A percentile compares a stretch with the other conserved stretches of the same genome.
Evolutionary conservation across 352 stramenopile genomes (phyloP).

Genomic region (Globisporangium abappressorium): DNA sequence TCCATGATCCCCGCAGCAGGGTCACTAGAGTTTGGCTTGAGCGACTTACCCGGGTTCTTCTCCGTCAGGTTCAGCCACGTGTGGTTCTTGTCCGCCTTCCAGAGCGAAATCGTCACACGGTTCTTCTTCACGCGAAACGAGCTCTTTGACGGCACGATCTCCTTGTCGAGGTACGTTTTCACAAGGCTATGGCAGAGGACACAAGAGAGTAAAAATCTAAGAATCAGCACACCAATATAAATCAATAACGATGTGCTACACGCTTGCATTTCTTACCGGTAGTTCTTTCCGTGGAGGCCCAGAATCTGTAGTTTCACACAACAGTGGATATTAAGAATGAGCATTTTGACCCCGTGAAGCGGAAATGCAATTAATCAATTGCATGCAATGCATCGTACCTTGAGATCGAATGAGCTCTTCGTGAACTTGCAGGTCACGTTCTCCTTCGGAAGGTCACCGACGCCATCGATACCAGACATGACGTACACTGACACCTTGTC

Average conservation of each 20-base stretch:
- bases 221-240: not conserved
- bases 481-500: slow-evolving; percentile 80
- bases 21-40: slow-evolving; percentile 52
- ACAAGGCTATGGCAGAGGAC: slow-evolving; percentile 37
- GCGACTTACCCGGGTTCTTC: slow-evolving; percentile 67
- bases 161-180: slow-evolving; percentile 80
- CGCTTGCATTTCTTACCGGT: slow-evolving; percentile 23
- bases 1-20: slow-evolving; percentile 85
- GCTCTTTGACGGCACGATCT: slow-evolving; percentile 73
- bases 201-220: not conserved
- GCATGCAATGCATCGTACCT: slow-evolving; percentile 26
- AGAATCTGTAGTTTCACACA: slow-evolving; percentile 37
- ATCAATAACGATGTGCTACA: not conserved
- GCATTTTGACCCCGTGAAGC: not conserved
- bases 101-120: slow-evolving; percentile 73
- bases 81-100: slow-evolving; percentile 73
- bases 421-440: slow-evolving; percentile 76
- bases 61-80: slow-evolving; percentile 82
- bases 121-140: slow-evolving; percentile 85
- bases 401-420: slow-evolving; percentile 81
- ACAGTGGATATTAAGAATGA: not conserved
- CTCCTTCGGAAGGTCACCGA: slow-evolving; percentile 69
- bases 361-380: not conserved
- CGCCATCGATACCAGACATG: slow-evolving; percentile 79
- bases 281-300: slow-evolving; percentile 71